Conservation (phyloP, 2,329 filamentous ascomycete genomes). For the Alternaria conjuncta region DNA sequence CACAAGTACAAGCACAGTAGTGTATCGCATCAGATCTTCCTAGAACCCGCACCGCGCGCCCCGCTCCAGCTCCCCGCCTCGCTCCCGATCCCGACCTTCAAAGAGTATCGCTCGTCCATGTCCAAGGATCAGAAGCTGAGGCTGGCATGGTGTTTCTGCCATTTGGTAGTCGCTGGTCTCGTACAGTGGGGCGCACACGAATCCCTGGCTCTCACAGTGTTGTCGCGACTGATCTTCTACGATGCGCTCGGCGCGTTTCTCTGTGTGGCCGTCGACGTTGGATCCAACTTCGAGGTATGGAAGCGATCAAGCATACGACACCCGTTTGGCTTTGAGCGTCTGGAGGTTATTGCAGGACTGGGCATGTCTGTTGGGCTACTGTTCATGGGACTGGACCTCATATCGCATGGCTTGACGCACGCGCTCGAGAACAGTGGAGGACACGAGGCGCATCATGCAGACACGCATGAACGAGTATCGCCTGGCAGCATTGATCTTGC, state of each 20-base stretch:
- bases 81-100: constrained; percentile 86
- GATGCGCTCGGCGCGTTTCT: constrained; percentile 91
- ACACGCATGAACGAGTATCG: constrained; percentile 70
- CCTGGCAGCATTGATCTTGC: constrained; percentile 82
- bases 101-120: constrained; percentile 89
- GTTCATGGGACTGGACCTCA: constrained; percentile 96
- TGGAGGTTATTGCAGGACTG: constrained; percentile 93
- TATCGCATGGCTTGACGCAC: constrained; percentile 93
- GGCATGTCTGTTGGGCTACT: constrained; percentile 94
- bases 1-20: constrained; percentile 99
- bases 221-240: constrained; percentile 93
- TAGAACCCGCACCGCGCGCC: constrained; percentile 84
- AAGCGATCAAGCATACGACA: constrained; percentile 89
- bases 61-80: constrained; percentile 90
- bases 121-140: constrained; percentile 83
- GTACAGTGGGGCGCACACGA: constrained; percentile 86
- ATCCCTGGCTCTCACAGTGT: constrained; percentile 86
- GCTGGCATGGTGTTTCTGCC: constrained; percentile 87
- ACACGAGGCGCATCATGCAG: constrained; percentile 75
- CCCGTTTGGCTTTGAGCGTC: constrained; percentile 89
- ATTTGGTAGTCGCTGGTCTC: constrained; percentile 80
- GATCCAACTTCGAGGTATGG: constrained; percentile 98
- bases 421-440: constrained; percentile 76
- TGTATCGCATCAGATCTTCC: constrained; percentile 95
- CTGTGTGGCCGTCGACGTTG: constrained; percentile 89